Percentiles rank a stretch among this genome's conserved stretches.
Conservation (phyloP, 495 filamentous ascomycete species). For the Penicillium antarcticum region DNA sequence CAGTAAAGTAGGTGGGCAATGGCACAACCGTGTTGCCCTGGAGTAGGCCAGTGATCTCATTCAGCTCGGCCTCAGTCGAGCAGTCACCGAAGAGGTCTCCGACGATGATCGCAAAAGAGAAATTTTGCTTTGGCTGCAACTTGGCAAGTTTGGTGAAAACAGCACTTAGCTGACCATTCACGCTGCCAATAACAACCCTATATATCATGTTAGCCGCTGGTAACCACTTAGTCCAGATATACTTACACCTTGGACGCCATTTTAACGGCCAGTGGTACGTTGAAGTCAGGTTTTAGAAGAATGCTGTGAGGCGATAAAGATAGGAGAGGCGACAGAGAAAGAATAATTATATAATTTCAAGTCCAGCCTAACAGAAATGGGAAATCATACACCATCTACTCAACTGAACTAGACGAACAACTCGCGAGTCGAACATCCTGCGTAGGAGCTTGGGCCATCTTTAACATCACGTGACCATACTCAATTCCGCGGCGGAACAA, state of each 20-base stretch:
- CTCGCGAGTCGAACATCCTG: background rate
- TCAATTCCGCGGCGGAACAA: constrained; percentile 33
- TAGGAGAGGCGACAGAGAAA: background rate
- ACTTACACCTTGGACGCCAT: constrained; percentile 69
- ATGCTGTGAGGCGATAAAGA: background rate
- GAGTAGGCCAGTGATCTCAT: constrained; percentile 61
- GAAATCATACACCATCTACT: background rate
- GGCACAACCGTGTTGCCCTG: constrained; percentile 67
- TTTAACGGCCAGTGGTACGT: background rate
- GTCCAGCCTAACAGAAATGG: background rate
- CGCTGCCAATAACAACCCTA: constrained; percentile 77
- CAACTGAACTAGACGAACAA: constrained; percentile 10
- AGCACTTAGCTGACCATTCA: constrained; percentile 68
- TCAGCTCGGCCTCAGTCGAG: constrained; percentile 47
- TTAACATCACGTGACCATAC: constrained; percentile 25
- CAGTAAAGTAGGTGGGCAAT: constrained; percentile 81
- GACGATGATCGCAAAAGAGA: constrained; percentile 76
- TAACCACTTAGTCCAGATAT: background rate
- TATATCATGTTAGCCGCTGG: constrained; percentile 3
- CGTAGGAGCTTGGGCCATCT: constrained; percentile 34
- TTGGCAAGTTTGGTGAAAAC: constrained; percentile 75
- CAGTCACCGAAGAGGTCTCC: constrained; percentile 72
- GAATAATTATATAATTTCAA: no score
- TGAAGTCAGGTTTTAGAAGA: background rate
- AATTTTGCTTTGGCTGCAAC: constrained; percentile 79